Evolutionary conservation across 208 protist species (phyloP).

Genomic region (Phytomonas serpens): DNA sequence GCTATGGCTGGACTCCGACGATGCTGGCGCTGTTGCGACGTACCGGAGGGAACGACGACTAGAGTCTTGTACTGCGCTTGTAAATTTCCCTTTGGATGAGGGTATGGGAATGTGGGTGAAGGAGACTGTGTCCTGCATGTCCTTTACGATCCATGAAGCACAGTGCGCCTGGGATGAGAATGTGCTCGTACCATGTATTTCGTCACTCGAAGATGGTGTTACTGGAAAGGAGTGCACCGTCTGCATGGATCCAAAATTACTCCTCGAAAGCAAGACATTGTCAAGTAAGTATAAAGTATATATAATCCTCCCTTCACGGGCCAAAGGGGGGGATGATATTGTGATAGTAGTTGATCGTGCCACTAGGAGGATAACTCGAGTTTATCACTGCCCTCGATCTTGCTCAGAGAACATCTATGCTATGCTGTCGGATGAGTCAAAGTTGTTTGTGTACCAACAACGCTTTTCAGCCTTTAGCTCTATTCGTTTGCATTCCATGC

Average conservation of each 20-base stretch:
- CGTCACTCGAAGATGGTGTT: not conserved
- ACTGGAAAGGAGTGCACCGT: constrained; percentile 11
- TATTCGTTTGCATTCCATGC: constrained; percentile 32
- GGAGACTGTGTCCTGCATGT: constrained; percentile 38
- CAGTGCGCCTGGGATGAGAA: constrained; percentile 52
- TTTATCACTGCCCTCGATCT: constrained; percentile 68
- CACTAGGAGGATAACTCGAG: constrained; percentile 38
- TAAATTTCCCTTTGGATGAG: constrained; percentile 80
- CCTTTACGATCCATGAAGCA: constrained; percentile 32
- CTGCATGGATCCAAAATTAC: constrained; percentile 27
- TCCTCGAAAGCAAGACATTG: constrained; percentile 44
- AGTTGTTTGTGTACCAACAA: constrained; percentile 64
- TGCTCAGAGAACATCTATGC: constrained; percentile 57
- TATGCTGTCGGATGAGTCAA: constrained; percentile 66
- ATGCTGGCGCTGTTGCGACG: constrained; percentile 19
- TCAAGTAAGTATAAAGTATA: constrained; percentile 56
- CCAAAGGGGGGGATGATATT: constrained; percentile 58
- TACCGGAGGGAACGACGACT: constrained; percentile 19
- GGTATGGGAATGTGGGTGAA: constrained; percentile 78
- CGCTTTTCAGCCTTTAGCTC: constrained; percentile 65
- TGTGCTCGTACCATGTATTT: constrained; percentile 24
- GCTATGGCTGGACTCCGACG: constrained; percentile 27
- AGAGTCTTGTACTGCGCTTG: constrained; percentile 17
- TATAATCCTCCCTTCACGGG: constrained; percentile 35
- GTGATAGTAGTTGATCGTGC: constrained; percentile 49